A percentile compares a stretch with the other conserved stretches of the same genome.
These are phyloP conservation scores for Penicillium coprophilum DNA, from an alignment of 495 filamentous ascomycete genomes.

Conservation along the genomic window DNA sequence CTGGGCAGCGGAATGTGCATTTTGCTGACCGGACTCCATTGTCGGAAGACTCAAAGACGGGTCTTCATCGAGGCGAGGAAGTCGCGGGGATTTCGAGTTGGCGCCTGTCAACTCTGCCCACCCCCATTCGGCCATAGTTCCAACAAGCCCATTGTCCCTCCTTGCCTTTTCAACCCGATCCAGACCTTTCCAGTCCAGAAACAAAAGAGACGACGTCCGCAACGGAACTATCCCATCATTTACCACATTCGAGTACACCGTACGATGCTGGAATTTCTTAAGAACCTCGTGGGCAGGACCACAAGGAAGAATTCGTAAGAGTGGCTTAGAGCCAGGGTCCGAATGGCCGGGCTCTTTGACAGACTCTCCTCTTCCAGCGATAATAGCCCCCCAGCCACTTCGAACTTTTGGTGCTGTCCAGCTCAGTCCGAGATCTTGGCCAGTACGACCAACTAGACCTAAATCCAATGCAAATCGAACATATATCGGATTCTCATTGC, in stretches of 20 bases:
- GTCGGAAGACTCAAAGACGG: constrained; percentile 25
- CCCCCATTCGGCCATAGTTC: constrained; percentile 88
- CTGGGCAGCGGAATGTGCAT: neutral
- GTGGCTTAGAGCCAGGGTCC: constrained; percentile 80
- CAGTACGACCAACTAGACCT: constrained; percentile 89
- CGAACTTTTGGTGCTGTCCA: constrained; percentile 86
- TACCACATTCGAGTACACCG: constrained; percentile 95
- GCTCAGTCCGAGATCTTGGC: constrained; percentile 89
- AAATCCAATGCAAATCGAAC: constrained; percentile 96
- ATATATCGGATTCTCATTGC: constrained; percentile 96
- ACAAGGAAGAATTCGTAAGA: constrained; percentile 86
- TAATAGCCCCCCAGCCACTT: constrained; percentile 84
- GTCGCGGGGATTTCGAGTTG: constrained; percentile 58
- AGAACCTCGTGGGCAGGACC: constrained; percentile 88
- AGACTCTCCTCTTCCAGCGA: constrained; percentile 70
- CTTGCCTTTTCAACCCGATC: constrained; percentile 92
- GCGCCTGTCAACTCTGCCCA: constrained; percentile 92
- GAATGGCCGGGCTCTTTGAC: constrained; percentile 62
- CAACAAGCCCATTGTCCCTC: constrained; percentile 85
- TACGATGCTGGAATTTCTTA: constrained; percentile 84
- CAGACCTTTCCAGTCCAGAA: constrained; percentile 93
- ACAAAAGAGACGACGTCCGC: constrained; percentile 92
- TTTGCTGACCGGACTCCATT: constrained; percentile 18
- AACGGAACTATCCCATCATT: constrained; percentile 98
- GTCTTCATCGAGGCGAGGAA: constrained; percentile 28